These are phyloP conservation scores for Colletotrichum noveboracense DNA, from an alignment of 2,329 filamentous ascomycete genomes.

Conservation along the genomic window DNA sequence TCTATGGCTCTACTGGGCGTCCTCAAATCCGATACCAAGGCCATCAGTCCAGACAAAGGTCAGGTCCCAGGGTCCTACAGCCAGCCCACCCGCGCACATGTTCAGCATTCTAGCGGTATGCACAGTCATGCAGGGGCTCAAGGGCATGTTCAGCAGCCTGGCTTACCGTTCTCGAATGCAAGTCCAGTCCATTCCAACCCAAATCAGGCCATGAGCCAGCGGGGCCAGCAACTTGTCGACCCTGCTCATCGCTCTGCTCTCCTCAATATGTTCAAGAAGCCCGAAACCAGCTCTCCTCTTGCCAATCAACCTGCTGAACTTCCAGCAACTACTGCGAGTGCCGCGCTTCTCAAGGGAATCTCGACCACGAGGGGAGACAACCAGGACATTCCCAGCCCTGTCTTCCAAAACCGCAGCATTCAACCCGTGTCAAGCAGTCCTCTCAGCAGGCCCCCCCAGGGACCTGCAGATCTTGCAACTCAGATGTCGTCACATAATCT, in stretches of 20 bases:
- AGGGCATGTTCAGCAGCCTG: background rate
- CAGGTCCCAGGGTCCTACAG: background rate
- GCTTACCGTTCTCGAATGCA: background rate
- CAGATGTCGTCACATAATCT: constrained; percentile 1
- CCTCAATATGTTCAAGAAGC: constrained; percentile 60
- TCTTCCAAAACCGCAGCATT: background rate
- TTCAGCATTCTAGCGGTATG: background rate
- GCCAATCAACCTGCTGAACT: constrained; percentile 6
- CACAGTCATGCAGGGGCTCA: background rate
- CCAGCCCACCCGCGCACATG: background rate
- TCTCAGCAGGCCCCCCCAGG: constrained; percentile 14
- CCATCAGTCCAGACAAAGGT: background rate
- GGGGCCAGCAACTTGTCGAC: constrained; percentile 32
- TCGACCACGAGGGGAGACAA: background rate
- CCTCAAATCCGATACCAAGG: constrained; percentile 36
- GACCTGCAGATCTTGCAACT: background rate
- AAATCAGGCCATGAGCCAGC: background rate
- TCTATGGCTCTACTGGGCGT: constrained; percentile 42
- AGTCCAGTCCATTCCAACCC: background rate
- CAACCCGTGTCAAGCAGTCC: constrained; percentile 17
- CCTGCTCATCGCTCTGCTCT: constrained; percentile 50
- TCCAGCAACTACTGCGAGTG: constrained; percentile 12
- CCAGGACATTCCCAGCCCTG: background rate
- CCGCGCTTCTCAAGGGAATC: constrained; percentile 6
- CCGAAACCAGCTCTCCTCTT: constrained; percentile 24